Base-by-base conservation (phyloP, 1,284 basidiomycete genomes). In the Tylopilus sp. region DNA sequence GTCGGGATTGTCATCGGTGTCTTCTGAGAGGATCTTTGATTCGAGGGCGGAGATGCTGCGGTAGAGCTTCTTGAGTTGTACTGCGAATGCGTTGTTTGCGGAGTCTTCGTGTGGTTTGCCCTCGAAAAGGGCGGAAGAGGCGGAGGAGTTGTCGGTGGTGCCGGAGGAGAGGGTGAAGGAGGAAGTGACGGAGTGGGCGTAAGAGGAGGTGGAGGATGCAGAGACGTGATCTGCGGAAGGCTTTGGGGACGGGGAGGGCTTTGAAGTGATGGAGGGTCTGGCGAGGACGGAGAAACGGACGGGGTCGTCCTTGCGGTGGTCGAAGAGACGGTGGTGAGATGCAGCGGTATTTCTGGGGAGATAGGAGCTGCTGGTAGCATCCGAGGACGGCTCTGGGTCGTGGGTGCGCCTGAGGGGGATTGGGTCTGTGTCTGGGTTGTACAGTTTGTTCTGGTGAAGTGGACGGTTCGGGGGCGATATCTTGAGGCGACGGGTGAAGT, bases 291-390 rank as follows among this genome's bases (percentile, higher is more conserved):
- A 74, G 66, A 92, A 93, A 7, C 84, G 79, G 37, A 92, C 81
- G 0, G 92, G 89, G 64, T 95, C 88, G 64, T 95, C 86, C 64
- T 86, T 86, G 41, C 86, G 74, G 52, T 85, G 86, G 63, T 94
- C 90, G 52, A 92, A 94, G 0, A 95, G 76, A 55, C 87, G 85
- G 6, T 82, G 77, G 25, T 66, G 67, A 4, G 68, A 29, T 38
- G 68, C 30, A 2, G 69, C 55, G 10, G 66, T 48, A 23, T 60
- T 63, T 45, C 75, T 72, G 19, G 74, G 73, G n/a, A 73, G 69
- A 55, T 78, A 74, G 0, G 78, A 77, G 58, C 72, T 76, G 50
- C 75, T 76, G 8, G 75, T 72, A 19, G 69, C 68, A 49, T 86
- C 84, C 0, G 81, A 81, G 56, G 77, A 75, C 13, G 71, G 55